Percentiles rank a stretch among this genome's conserved stretches.
These are phyloP conservation scores for Ceratocystis colombiana DNA, from an alignment of 2,329 filamentous ascomycete species.

Conservation along the genomic window DNA sequence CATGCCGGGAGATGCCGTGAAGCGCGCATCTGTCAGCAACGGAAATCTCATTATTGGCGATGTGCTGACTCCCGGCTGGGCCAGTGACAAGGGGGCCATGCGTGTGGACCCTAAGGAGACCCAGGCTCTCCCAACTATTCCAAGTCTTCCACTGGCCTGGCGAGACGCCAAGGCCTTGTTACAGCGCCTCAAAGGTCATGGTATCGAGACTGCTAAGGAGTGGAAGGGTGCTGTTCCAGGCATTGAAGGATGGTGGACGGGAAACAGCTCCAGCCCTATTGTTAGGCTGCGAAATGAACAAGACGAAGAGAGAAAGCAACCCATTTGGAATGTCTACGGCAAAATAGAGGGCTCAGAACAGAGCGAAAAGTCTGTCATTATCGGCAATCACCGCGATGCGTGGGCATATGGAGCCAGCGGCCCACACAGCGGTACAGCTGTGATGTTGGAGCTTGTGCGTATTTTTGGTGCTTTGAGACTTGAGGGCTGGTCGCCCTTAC, in stretches of 20 bases:
- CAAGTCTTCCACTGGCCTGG: constrained; percentile 83
- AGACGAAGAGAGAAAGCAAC: constrained; percentile 70
- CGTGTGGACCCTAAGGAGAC: constrained; percentile 61
- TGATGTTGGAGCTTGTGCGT: constrained; percentile 80
- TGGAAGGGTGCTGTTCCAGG: constrained; percentile 74
- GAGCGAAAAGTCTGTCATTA: constrained; percentile 68
- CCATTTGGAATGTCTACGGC: constrained; percentile 87
- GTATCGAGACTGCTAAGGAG: constrained; percentile 53
- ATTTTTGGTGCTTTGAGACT: constrained; percentile 69
- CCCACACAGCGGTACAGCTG: constrained; percentile 77
- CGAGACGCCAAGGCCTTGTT: constrained; percentile 74
- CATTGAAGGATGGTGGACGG: constrained; percentile 76
- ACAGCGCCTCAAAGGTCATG: constrained; percentile 63
- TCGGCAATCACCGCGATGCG: constrained; percentile 88
- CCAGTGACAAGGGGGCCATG: constrained; percentile 55
- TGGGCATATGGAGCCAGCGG: constrained; percentile 84
- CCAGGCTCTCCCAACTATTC: constrained; percentile 66
- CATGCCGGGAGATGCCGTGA: constrained; percentile 72
- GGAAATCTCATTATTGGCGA: constrained; percentile 80
- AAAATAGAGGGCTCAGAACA: constrained; percentile 78
- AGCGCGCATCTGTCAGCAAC: constrained; percentile 69
- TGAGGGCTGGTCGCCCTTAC: constrained; percentile 77
- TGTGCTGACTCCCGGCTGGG: constrained; percentile 80
- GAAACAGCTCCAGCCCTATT: constrained; percentile 60
- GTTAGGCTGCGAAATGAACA: constrained; percentile 79